A percentile compares a stretch with the other conserved stretches of the same genome.
phyloP scores from a whole-genome alignment of 176 grass and related monocot genomes.

The Avena insularis region DNA sequence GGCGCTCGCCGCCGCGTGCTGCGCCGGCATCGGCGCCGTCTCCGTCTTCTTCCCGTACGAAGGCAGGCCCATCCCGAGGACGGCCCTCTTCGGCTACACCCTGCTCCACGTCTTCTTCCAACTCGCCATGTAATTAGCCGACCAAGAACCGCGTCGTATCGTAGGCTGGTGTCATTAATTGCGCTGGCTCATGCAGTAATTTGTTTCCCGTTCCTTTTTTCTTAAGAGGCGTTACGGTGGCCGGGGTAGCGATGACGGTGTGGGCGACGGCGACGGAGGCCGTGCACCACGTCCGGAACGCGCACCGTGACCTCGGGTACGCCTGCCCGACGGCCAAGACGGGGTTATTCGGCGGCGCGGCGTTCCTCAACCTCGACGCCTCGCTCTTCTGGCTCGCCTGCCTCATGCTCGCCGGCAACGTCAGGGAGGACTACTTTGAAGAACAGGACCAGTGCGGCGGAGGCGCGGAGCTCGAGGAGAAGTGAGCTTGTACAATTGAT shows the following conservation, averaged over 20 bases:
- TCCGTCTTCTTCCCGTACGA: conserved; percentile 64
- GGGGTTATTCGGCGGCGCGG: conserved; percentile 60
- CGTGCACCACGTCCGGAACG: conserved; percentile 45
- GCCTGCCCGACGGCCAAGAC: conserved; percentile 58
- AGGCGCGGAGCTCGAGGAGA: background rate
- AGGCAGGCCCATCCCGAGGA: conserved; percentile 33
- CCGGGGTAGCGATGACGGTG: conserved; percentile 43
- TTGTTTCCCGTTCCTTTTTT: too few relatives aligned
- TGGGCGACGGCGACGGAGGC: conserved; percentile 61
- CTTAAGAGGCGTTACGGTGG: conserved; percentile 43
- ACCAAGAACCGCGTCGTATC: background rate
- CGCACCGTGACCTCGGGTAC: conserved; percentile 47
- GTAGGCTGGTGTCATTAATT: background rate
- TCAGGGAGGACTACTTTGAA: conserved; percentile 56
- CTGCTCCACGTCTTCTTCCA: conserved; percentile 60
- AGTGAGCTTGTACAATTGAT: background rate
- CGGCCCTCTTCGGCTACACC: conserved; percentile 47
- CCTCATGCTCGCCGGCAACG: conserved; percentile 62
- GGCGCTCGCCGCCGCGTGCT: conserved; percentile 23
- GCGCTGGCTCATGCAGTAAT: too few relatives aligned
- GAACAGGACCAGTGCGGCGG: background rate
- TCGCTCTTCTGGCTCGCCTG: conserved; percentile 67
- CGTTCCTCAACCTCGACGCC: conserved; percentile 66
- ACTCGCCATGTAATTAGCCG: conserved; percentile 52
- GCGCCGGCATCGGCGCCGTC: conserved; percentile 38